phyloP scores from a whole-genome alignment of 805 yeast genomes.

The Cephaloascus fragrans region DNA sequence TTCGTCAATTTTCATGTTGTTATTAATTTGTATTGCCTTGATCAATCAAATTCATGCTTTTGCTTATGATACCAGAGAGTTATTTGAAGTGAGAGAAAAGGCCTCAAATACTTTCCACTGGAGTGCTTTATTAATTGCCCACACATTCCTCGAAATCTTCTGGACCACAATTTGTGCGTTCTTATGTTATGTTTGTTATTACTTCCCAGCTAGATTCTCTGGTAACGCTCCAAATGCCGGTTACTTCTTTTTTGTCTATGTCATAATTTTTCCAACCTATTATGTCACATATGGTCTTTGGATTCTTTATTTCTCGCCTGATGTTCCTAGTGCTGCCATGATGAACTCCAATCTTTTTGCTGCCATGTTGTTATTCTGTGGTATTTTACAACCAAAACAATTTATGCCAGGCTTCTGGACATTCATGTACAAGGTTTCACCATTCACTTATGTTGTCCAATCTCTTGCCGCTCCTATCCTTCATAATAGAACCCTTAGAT shows the following conservation, averaged over 20 bases:
- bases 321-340: conserved; percentile 31
- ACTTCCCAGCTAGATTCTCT: conserved; percentile 35
- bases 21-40: conserved; percentile 27
- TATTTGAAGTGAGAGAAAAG: conserved; percentile 36
- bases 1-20: conserved; percentile 37
- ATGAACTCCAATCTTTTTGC: conserved; percentile 26
- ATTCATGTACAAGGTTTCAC: conserved; percentile 34
- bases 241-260: conserved; percentile 19
- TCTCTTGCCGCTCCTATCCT: conserved; percentile 28
- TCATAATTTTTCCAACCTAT: conserved; percentile 18
- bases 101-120: conserved; percentile 32
- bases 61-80: conserved; percentile 27
- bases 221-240: conserved; percentile 21
- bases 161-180: conserved; percentile 36
- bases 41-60: conserved; percentile 14
- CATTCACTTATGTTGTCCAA: conserved; percentile 38
- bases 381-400: conserved; percentile 31
- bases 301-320: conserved; percentile 33
- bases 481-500: conserved; percentile 24
- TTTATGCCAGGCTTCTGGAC: conserved; percentile 41
- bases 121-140: conserved; percentile 29
- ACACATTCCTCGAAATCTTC: conserved; percentile 34
- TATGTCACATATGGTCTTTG: conserved; percentile 24
- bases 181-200: conserved; percentile 31
- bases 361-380: conserved; percentile 22